These are phyloP conservation scores for Pyrenochaeta sp. DNA, from an alignment of 2,329 filamentous ascomycete genomes.

Conservation along the genomic window DNA sequence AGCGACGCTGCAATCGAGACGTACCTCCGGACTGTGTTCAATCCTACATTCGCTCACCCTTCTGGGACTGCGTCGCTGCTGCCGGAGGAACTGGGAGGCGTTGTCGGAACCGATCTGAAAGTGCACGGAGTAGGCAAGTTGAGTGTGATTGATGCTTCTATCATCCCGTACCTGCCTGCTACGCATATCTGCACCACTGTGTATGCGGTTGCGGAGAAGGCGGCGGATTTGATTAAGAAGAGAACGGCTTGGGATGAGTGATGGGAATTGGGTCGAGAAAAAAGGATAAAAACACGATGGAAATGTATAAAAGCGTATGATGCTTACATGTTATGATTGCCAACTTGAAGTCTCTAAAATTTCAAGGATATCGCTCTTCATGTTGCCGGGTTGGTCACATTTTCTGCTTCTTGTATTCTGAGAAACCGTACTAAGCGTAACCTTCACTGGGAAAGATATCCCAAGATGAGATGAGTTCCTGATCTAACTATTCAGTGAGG, in stretches of 20 bases:
- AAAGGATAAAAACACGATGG: background rate
- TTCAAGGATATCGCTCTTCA: too few relatives aligned
- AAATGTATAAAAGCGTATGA: background rate
- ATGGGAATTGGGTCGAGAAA: background rate
- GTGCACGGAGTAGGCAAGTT: constrained; percentile 28
- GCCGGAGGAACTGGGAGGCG: constrained; percentile 28
- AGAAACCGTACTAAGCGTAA: too few relatives aligned
- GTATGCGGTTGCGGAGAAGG: constrained; percentile 35
- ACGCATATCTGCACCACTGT: constrained; percentile 28
- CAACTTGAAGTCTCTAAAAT: too few relatives aligned
- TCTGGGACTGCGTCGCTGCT: constrained; percentile 28
- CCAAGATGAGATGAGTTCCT: too few relatives aligned
- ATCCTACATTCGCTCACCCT: constrained; percentile 21
- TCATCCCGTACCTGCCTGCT: constrained; percentile 23
- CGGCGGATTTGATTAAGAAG: constrained; percentile 13
- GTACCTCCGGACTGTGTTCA: constrained; percentile 1
- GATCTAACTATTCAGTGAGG: too few relatives aligned
- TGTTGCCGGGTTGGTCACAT: too few relatives aligned
- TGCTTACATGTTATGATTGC: too few relatives aligned
- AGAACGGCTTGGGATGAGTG: constrained; percentile 5
- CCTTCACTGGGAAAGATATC: too few relatives aligned
- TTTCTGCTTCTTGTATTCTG: too few relatives aligned
- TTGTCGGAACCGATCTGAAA: constrained; percentile 20
- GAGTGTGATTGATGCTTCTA: constrained; percentile 32
- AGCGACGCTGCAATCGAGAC: constrained; percentile 5